Percentiles rank a stretch among this genome's conserved stretches.
phyloP scores from a whole-genome alignment of 441 rosid species.

The Syzygium syzygioides region DNA sequence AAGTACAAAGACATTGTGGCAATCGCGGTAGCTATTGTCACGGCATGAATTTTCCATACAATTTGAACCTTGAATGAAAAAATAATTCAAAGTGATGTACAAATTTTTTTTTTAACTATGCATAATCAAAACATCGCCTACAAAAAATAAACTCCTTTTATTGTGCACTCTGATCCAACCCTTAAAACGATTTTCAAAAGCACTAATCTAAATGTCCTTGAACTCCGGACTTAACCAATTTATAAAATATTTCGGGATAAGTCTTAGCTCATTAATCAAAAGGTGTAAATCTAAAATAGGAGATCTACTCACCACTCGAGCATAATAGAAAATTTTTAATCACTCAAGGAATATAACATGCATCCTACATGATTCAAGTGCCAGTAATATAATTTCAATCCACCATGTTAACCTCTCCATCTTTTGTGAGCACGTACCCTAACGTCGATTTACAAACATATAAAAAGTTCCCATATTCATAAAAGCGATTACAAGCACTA shows the following conservation, averaged over 20 bases:
- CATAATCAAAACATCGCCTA: neutral
- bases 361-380: neutral
- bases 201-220: neutral
- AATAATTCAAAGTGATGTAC: neutral
- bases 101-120: neutral
- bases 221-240: neutral
- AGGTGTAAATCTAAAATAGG: fast-evolving
- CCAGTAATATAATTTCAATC: neutral
- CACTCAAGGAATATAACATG: neutral
- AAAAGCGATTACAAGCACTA: neutral
- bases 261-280: fast-evolving
- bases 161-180: neutral
- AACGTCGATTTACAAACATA: neutral
- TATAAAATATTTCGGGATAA: neutral
- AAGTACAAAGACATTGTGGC: neutral
- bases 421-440: neutral
- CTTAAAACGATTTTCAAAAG: neutral
- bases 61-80: neutral
- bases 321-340: neutral
- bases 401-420: neutral
- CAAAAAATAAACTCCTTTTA: neutral
- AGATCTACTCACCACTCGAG: neutral
- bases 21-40: neutral
- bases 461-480: neutral
- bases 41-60: neutral